Base-by-base conservation (phyloP, 192 early-diverging fungal species). In the Dissophora ornata region DNA sequence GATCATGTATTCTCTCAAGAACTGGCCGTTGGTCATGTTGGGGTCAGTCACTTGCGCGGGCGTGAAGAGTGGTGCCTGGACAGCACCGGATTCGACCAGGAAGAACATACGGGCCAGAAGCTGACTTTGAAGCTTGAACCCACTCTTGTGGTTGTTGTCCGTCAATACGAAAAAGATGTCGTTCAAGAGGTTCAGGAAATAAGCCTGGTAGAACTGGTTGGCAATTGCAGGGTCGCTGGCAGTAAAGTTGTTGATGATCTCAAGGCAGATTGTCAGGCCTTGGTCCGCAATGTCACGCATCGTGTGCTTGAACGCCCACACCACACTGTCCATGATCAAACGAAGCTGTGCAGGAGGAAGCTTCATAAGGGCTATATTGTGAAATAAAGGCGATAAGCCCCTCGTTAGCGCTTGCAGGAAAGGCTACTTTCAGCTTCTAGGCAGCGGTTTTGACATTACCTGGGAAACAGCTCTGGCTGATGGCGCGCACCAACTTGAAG, bases 221-320 rank as follows among this genome's bases (percentile, higher is more conserved):
- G 93, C 88, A 46, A 95, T 87, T 10, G 74, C 64, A 16, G 88
- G 82, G 54, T 97, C 96, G 45, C 88, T 88, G 28, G 81, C 73
- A 22, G 86, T 81, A 65, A 99, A 92, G 83, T 98, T 96, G 66
- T 87, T 89, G 63, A 99, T 84, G 71, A 99, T 77, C 36, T 97
- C 96, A 19, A 89, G 82, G 49, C 92, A 91, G 48, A 97, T 98
- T 15, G 82, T 82, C 62, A 99, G 88, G 29, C 95, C 95, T 45
- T 90, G 80, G 57, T 99, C 97, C 44, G 94, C 92, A 80, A 99
- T 95, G 67, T 99, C 96, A 64, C 96, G 90, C 92, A 97, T 94
- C 6, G 96, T 96, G 80, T 99, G 98, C 83, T 98, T 98, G 85
- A 99, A 96, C 21, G 90, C 96, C 97, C 97, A 99, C 46, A 98